Conservation (phyloP, 495 filamentous ascomycete species). For the Beverwykella pulmonaria region DNA sequence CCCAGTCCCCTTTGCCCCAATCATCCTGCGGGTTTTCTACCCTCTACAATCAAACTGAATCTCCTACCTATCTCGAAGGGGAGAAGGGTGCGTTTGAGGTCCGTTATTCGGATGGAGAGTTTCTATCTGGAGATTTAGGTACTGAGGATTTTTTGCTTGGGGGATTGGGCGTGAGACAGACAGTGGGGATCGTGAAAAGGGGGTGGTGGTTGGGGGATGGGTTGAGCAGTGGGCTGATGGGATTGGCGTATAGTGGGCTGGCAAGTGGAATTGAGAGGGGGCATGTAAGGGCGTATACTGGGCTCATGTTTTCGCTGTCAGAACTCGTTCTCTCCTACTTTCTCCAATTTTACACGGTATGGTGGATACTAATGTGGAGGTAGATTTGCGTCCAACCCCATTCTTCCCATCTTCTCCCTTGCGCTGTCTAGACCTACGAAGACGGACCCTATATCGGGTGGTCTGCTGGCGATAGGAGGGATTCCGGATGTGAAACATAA, state of each 20-base stretch:
- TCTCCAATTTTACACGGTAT: neutral
- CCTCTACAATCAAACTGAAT: slow-evolving; percentile 45
- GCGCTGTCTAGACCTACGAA: slow-evolving; percentile 45
- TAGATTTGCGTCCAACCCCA: slow-evolving; percentile 56
- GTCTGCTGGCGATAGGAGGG: slow-evolving; percentile 58
- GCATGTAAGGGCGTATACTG: slow-evolving; percentile 32
- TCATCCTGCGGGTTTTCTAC: slow-evolving; percentile 54
- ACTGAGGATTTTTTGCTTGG: slow-evolving; percentile 59
- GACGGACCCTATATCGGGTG: slow-evolving; percentile 25
- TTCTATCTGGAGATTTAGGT: slow-evolving; percentile 60
- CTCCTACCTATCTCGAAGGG: slow-evolving; percentile 49
- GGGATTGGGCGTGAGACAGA: slow-evolving; percentile 48
- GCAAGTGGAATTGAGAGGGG: slow-evolving; percentile 52
- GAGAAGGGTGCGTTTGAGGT: slow-evolving; percentile 59
- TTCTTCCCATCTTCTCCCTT: slow-evolving; percentile 60
- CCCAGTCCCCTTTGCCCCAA: slow-evolving; percentile 36
- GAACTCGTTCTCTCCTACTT: neutral
- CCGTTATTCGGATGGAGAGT: slow-evolving; percentile 61
- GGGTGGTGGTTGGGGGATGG: slow-evolving; percentile 55
- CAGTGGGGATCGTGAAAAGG: slow-evolving; percentile 55
- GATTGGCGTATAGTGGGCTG: slow-evolving; percentile 62
- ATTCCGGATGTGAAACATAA: slow-evolving; percentile 49
- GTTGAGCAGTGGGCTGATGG: slow-evolving; percentile 59
- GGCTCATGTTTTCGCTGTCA: slow-evolving; percentile 11
- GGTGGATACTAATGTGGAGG: slow-evolving; percentile 56